phyloP scores from a whole-genome alignment of 805 yeast species.

The Clavispora santaluciae region DNA sequence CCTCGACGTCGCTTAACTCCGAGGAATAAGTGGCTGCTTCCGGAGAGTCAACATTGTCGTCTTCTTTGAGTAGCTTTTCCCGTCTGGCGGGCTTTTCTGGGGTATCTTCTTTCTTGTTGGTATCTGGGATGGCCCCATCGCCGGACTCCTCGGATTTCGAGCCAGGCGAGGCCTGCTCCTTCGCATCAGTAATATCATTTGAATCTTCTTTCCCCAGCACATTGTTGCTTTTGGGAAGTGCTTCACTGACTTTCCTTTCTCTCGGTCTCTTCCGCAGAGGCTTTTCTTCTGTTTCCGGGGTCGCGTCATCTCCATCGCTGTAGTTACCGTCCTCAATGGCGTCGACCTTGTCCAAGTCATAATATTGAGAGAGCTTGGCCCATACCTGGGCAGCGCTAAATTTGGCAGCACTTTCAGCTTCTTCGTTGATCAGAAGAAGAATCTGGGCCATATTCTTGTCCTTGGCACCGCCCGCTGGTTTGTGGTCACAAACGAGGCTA shows the following conservation, averaged over 20 bases:
- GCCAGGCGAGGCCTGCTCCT: not conserved
- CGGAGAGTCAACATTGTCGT: not conserved
- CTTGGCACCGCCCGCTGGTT: constrained; percentile 59
- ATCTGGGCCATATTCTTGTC: constrained; percentile 41
- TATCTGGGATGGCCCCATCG: too few species aligned
- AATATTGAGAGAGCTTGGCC: constrained; percentile 49
- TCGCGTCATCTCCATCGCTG: not conserved
- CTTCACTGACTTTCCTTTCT: not conserved
- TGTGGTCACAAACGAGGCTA: constrained; percentile 56
- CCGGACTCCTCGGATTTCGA: too few species aligned
- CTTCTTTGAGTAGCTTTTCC: constrained; percentile 1
- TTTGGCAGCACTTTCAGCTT: constrained; percentile 11
- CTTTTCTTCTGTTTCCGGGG: not conserved
- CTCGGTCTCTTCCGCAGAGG: not conserved
- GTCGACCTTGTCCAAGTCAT: constrained; percentile 56
- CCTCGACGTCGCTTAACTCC: constrained; percentile 19
- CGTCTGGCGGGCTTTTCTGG: constrained; percentile 1
- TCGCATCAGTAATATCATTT: not conserved
- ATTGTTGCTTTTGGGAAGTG: not conserved
- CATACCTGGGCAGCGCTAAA: constrained; percentile 51
- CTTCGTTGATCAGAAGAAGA: constrained; percentile 34
- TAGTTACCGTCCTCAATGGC: constrained; percentile 39
- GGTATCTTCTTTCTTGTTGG: constrained; percentile 1
- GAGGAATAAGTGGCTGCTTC: constrained; percentile 11
- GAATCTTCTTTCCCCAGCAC: not conserved